Conservation (phyloP, 768 basidiomycete genomes). For the Trametes meyenii region DNA sequence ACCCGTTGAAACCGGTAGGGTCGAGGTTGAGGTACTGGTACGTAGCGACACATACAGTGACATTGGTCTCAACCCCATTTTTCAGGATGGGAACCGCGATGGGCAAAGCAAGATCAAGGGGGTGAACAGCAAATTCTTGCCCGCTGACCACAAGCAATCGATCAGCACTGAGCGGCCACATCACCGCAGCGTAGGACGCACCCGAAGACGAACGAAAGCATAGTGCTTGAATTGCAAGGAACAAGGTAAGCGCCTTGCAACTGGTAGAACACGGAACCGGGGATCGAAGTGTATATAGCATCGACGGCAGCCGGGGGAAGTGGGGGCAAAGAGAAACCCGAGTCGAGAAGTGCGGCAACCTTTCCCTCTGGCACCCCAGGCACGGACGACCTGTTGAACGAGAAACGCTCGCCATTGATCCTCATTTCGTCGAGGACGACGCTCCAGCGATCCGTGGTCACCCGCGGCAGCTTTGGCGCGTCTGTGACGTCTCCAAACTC, state of each 20-base stretch:
- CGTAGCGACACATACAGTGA: conserved; percentile 32
- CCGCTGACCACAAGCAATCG: conserved; percentile 39
- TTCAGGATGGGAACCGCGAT: conserved; percentile 19
- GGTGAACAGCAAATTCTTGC: conserved; percentile 34
- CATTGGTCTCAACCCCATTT: conserved; percentile 13
- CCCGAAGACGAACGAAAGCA: conserved; percentile 35
- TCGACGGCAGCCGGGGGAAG: conserved; percentile 29
- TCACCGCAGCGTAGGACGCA: not conserved
- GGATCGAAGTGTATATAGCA: conserved; percentile 35
- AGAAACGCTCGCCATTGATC: conserved; percentile 53
- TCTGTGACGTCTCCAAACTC: conserved; percentile 21
- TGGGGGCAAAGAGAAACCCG: conserved; percentile 33
- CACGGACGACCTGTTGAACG: conserved; percentile 42
- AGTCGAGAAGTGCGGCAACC: conserved; percentile 33
- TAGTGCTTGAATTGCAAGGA: conserved; percentile 32
- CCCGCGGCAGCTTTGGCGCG: conserved; percentile 41
- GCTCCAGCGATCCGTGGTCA: conserved; percentile 27
- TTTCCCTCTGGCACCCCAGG: conserved; percentile 25
- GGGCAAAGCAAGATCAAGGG: conserved; percentile 29
- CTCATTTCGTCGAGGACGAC: conserved; percentile 40
- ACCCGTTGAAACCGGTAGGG: conserved; percentile 13
- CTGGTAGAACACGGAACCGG: conserved; percentile 32
- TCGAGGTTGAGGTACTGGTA: conserved; percentile 24
- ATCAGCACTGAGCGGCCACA: not conserved
- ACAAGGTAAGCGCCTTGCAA: conserved; percentile 28